These are phyloP conservation scores for Mycena sanguinolenta DNA, from an alignment of 768 basidiomycete species.

Conservation along the genomic window DNA sequence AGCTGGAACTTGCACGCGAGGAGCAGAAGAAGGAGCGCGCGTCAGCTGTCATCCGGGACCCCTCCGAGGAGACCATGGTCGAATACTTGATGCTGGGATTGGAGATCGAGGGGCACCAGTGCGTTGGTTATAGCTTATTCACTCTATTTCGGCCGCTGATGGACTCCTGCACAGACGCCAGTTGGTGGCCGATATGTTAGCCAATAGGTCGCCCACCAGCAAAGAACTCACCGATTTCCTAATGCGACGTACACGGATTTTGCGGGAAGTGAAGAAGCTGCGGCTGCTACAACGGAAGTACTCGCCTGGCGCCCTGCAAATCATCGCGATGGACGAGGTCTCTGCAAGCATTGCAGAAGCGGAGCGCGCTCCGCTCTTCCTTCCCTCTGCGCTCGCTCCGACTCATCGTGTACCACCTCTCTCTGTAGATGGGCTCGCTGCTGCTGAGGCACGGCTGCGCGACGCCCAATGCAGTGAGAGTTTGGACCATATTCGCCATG, in stretches of 20 bases:
- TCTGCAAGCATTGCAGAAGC: background rate
- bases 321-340: background rate
- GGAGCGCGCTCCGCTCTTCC: background rate
- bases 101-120: background rate
- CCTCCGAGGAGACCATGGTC: background rate
- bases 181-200: background rate
- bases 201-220: background rate
- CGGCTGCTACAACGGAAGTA: too few relatives aligned
- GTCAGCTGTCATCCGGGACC: background rate
- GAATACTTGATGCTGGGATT: background rate
- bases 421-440: background rate
- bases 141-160: too few relatives aligned
- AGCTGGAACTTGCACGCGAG: too few relatives aligned
- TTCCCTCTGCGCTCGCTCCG: background rate
- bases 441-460: background rate
- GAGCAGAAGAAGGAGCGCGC: too few relatives aligned
- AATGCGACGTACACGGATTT: background rate
- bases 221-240: background rate
- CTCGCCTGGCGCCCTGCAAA: background rate
- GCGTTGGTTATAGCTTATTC: background rate
- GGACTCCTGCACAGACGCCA: too few relatives aligned
- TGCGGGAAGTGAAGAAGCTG: background rate
- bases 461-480: too few relatives aligned
- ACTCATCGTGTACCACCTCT: background rate
- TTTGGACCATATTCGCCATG: background rate